Evolutionary conservation across 2,329 filamentous ascomycete species (phyloP), one percentile per base, ranked within the genome.

Genomic region (Pseudocercospora musae): DNA sequence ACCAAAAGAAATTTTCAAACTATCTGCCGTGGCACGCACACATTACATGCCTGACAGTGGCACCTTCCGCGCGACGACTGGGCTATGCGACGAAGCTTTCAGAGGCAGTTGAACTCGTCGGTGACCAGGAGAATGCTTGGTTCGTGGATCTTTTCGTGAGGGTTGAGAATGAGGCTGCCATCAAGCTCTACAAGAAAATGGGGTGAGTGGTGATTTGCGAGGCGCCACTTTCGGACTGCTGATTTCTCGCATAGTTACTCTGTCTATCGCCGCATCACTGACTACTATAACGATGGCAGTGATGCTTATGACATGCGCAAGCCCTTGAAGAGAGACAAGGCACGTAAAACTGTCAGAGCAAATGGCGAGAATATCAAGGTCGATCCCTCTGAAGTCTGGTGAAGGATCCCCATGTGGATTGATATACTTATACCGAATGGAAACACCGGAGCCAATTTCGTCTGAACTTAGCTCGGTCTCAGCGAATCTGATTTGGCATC

Each of bases 1-100:
- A 76, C 59, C 69, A 69, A 44, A 79, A 76, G 68, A 74, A 78
- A 11, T 76, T 78, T 65, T 76, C 79, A 3, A 80, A 97, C 79
- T 96, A 96, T 79, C 89, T 96, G n/a, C 94, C 94, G n/a, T 98
- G 92, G 91, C 95, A 99, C 79, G 94, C 92, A 20, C 95, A 99
- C 78, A 96, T 99, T 74, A 99, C 95, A 4, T 95, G 94, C 37
- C 83, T 99, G 57, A 98, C 95, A 0, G 91, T 99, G 20, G 89
- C 94, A 0, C 95, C 95, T 0, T 87, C 89, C 60, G 92, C 92
- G 55, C 88, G 95, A 27, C 86, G 95, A 48, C 84, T 95, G 15
- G 94, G 95, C 15, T 90, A 97, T 70, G 95, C 94, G 56, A 91
- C 89, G 63, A 88, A 89, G 50, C 83, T 99, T 40, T 92, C 90